These are phyloP conservation scores for Bauhinia variegata DNA, from an alignment of 306 rosid species.

Conservation along the genomic window DNA sequence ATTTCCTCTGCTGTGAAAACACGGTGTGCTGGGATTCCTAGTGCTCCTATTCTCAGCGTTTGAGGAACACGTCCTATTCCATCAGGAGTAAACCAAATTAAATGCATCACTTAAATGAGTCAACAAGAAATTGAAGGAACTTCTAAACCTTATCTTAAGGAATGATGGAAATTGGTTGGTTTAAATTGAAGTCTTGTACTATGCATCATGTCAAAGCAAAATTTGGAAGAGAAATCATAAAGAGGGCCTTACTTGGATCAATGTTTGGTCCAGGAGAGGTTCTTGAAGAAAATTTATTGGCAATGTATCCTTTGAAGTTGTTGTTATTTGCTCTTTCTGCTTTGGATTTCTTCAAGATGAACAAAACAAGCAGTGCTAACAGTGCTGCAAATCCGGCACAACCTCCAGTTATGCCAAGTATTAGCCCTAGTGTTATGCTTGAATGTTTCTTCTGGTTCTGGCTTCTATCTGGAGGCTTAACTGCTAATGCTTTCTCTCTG, in stretches of 20 bases:
- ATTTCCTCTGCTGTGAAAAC: conserved; percentile 78
- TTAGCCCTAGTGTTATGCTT: conserved; percentile 42
- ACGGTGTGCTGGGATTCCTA: conserved; percentile 65
- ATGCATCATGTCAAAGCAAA: not conserved
- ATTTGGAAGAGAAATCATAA: conserved; percentile 12
- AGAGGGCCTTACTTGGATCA: conserved; percentile 56
- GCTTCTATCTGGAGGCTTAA: conserved; percentile 51
- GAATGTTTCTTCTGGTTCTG: conserved; percentile 38
- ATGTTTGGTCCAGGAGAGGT: conserved; percentile 44
- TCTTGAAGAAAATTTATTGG: conserved; percentile 43
- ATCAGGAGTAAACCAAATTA: conserved; percentile 16
- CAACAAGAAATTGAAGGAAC: conserved; percentile 1
- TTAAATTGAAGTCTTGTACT: not conserved
- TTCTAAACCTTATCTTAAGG: not conserved
- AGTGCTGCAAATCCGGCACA: conserved; percentile 48
- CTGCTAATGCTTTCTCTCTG: conserved; percentile 58
- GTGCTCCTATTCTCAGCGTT: conserved; percentile 48
- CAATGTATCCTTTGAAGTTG: conserved; percentile 39
- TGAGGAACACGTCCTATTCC: conserved; percentile 60
- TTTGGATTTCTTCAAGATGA: conserved; percentile 46
- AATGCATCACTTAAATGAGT: conserved; percentile 12
- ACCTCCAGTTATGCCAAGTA: conserved; percentile 63
- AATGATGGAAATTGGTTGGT: too few relatives aligned
- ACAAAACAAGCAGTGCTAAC: conserved; percentile 49
- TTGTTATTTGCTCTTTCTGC: conserved; percentile 33